These are phyloP conservation scores for Ophiostoma populinum DNA, from an alignment of 2,329 filamentous ascomycete species.

Conservation along the genomic window DNA sequence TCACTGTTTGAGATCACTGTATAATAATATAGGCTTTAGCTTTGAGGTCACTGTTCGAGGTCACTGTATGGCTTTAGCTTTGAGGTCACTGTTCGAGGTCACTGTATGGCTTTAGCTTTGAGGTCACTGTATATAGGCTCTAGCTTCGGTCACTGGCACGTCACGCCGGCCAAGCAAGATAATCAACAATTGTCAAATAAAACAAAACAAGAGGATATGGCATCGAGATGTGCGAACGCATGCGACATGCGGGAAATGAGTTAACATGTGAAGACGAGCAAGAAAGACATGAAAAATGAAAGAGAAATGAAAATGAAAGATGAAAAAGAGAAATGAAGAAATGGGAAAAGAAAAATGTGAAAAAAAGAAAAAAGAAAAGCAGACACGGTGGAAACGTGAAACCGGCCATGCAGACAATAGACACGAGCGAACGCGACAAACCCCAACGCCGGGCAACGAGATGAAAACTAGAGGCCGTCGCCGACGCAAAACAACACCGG, in stretches of 20 bases:
- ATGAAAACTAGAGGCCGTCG: background rate
- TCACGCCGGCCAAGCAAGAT: too few species aligned
- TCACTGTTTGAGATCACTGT: too few species aligned
- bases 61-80: too few species aligned
- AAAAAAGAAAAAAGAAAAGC: background rate
- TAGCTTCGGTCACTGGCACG: too few species aligned
- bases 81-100: too few species aligned
- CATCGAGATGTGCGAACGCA: background rate
- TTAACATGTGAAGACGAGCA: background rate
- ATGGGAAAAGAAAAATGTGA: background rate
- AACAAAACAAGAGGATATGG: background rate
- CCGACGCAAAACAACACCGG: background rate
- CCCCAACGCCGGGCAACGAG: background rate
- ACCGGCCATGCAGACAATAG: background rate
- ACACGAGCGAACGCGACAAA: background rate
- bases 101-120: too few species aligned
- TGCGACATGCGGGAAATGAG: background rate
- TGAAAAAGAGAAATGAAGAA: background rate
- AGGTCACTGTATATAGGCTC: too few species aligned
- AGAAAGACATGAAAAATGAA: constrained; percentile 1
- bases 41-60: too few species aligned
- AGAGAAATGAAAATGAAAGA: background rate
- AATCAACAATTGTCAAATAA: too few species aligned
- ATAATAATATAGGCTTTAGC: too few species aligned
- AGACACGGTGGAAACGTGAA: background rate